Evolutionary conservation across 1,139 yeast species (phyloP).

Genomic region (Candida smagusa): DNA sequence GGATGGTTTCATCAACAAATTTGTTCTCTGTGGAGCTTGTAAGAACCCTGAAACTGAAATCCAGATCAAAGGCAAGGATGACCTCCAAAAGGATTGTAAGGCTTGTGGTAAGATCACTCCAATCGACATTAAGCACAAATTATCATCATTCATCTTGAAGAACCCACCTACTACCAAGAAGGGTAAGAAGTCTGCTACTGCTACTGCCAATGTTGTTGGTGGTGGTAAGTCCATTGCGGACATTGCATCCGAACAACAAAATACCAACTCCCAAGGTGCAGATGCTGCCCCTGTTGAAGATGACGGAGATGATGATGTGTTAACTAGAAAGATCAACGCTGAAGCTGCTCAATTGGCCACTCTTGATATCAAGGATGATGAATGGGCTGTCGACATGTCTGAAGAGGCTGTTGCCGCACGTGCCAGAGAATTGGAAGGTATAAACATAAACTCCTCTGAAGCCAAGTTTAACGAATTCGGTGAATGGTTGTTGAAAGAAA

Average conservation of each 20-base stretch:
- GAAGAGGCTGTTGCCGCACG: slow-evolving; percentile 95
- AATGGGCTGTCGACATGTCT: slow-evolving; percentile 98
- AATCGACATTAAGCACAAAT: slow-evolving; percentile 83
- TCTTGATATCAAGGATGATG: slow-evolving; percentile 76
- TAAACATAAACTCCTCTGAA: slow-evolving; percentile 40
- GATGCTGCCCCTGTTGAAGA: slow-evolving; percentile 22
- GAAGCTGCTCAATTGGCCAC: slow-evolving; percentile 72
- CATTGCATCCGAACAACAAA: slow-evolving; percentile 60
- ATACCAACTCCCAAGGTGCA: slow-evolving; percentile 28
- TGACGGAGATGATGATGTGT: slow-evolving; percentile 70
- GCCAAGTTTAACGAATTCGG: slow-evolving; percentile 75
- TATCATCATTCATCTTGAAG: slow-evolving; percentile 82
- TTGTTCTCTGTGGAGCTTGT: slow-evolving; percentile 91
- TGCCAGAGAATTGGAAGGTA: slow-evolving; percentile 78
- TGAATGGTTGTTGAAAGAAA: slow-evolving; percentile 70
- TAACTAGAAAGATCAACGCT: slow-evolving; percentile 77
- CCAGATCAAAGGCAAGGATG: slow-evolving; percentile 72
- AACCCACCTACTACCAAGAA: slow-evolving; percentile 77
- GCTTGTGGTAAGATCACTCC: slow-evolving; percentile 94
- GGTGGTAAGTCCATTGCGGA: slow-evolving; percentile 81
- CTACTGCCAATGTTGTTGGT: slow-evolving; percentile 87
- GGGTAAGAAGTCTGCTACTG: slow-evolving; percentile 76
- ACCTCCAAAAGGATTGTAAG: slow-evolving; percentile 88
- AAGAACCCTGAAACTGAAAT: slow-evolving; percentile 98
- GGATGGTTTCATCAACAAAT: slow-evolving; percentile 91